Evolutionary conservation across 257 asterid species (phyloP).

Genomic region (Sherardia arvensis): DNA sequence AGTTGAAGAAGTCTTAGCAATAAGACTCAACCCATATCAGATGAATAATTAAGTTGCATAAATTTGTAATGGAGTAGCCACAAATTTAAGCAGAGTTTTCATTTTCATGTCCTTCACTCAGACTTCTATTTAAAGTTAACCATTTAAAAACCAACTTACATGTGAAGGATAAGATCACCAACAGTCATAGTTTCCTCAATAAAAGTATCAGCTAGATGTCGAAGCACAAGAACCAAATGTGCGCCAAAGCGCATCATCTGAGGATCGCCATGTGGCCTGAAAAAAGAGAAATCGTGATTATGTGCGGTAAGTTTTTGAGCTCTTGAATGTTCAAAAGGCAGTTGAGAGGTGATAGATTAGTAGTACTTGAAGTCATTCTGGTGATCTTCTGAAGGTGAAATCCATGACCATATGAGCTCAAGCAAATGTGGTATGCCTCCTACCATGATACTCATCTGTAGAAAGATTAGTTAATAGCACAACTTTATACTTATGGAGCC

Average conservation of each 20-base stretch:
- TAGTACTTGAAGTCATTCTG: slow-evolving; percentile 63
- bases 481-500: neutral
- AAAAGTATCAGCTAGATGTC: slow-evolving; percentile 66
- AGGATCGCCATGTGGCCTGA: slow-evolving; percentile 99
- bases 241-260: slow-evolving; percentile 99
- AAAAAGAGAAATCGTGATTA: slow-evolving; percentile 16
- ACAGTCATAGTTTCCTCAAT: slow-evolving; percentile 76
- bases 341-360: too few species aligned
- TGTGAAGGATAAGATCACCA: slow-evolving; percentile 93
- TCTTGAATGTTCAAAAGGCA: neutral
- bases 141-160: slow-evolving; percentile 38
- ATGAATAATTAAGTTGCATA: neutral
- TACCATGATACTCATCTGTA: slow-evolving; percentile 89
- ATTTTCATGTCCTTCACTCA: neutral
- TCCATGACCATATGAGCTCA: slow-evolving; percentile 88
- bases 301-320: slow-evolving; percentile 7
- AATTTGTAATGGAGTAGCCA: neutral
- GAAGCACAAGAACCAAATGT: slow-evolving; percentile 86
- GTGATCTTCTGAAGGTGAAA: slow-evolving; percentile 74
- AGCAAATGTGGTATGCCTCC: slow-evolving; percentile 88
- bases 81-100: too few species aligned
- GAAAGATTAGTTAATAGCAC: slow-evolving; percentile 26
- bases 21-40: neutral
- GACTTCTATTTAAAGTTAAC: neutral
- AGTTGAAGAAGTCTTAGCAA: neutral